Percentiles rank a stretch among this genome's conserved stretches.
These are phyloP conservation scores for Cucurbita moschata DNA, from an alignment of 306 rosid genomes.

Conservation along the genomic window DNA sequence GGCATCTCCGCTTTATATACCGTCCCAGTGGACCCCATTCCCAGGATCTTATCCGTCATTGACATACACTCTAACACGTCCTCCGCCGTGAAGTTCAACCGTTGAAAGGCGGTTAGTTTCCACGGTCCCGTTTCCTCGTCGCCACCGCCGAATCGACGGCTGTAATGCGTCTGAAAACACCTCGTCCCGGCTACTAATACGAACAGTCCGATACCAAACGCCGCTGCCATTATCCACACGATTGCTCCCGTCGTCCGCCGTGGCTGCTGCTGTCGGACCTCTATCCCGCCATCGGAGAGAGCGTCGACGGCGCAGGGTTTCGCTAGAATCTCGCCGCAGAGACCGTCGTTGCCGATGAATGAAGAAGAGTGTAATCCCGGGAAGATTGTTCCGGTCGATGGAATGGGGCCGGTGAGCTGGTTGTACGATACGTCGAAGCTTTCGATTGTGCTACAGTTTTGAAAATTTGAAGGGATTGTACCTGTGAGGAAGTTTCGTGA, in stretches of 20 bases:
- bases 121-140: constrained; percentile 55
- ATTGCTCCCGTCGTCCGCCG: constrained; percentile 66
- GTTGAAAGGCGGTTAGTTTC: constrained; percentile 78
- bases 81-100: constrained; percentile 80
- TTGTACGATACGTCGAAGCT: constrained; percentile 73
- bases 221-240: constrained; percentile 81
- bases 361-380: constrained; percentile 59
- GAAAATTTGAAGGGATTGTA: constrained; percentile 65
- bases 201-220: constrained; percentile 75
- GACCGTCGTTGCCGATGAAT: constrained; percentile 56
- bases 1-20: constrained; percentile 85
- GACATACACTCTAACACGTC: constrained; percentile 69
- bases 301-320: constrained; percentile 50
- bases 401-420: constrained; percentile 62
- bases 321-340: constrained; percentile 47
- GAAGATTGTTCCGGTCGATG: constrained; percentile 44
- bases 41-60: constrained; percentile 53
- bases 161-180: constrained; percentile 61
- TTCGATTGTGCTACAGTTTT: constrained; percentile 52
- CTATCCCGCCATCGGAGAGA: constrained; percentile 12
- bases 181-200: constrained; percentile 73
- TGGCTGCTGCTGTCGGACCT: constrained; percentile 33
- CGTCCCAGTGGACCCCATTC: constrained; percentile 87
- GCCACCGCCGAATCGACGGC: constrained; percentile 20
- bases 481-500: constrained; percentile 73